Conservation (phyloP, 2,329 filamentous ascomycete genomes). For the Amauroascus niger region DNA sequence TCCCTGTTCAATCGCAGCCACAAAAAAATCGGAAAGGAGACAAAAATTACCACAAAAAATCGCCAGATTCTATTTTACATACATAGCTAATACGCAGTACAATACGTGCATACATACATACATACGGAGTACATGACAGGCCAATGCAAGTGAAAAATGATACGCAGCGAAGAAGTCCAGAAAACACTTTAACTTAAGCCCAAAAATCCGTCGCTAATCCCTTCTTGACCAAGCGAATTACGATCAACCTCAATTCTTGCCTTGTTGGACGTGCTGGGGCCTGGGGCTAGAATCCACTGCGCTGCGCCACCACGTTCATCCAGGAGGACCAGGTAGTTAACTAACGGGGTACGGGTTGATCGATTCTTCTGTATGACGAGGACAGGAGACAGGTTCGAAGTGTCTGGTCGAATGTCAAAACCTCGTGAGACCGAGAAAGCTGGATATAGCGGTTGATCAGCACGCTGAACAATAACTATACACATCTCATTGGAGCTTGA, state of each 20-base stretch:
- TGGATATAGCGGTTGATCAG: background rate
- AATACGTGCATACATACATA: too few relatives aligned
- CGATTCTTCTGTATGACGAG: too few relatives aligned
- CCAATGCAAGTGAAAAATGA: too few relatives aligned
- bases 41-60: background rate
- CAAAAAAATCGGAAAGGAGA: too few relatives aligned
- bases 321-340: too few relatives aligned
- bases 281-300: background rate
- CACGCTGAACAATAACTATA: background rate
- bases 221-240: background rate
- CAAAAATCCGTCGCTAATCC: background rate
- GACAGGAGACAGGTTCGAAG: background rate
- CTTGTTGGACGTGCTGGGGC: background rate
- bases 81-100: too few relatives aligned
- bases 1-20: background rate
- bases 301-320: conserved; percentile 7
- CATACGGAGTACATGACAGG: too few relatives aligned
- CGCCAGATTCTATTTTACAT: too few relatives aligned
- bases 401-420: background rate
- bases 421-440: background rate
- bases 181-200: too few relatives aligned
- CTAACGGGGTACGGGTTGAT: too few relatives aligned
- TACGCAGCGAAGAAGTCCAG: too few relatives aligned
- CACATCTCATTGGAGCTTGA: too few relatives aligned
- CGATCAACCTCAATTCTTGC: background rate